These are phyloP conservation scores for Yarrowia galli DNA, from an alignment of 1,139 yeast species.

Conservation along the genomic window DNA sequence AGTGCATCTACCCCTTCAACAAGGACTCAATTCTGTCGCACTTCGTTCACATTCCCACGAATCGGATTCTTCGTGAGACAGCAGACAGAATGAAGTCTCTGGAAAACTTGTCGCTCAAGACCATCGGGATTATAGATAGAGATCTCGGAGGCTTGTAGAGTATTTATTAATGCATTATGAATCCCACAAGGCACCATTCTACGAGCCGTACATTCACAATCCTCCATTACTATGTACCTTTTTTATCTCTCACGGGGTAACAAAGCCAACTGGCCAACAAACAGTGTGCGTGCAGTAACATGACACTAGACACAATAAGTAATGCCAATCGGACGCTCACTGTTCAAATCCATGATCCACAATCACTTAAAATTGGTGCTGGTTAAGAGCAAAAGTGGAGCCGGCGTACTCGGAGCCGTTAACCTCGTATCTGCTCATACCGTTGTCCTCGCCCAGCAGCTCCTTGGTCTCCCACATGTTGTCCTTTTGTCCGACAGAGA, in stretches of 20 bases:
- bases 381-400: constrained; percentile 46
- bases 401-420: constrained; percentile 52
- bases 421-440: constrained; percentile 52
- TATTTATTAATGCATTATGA: background rate
- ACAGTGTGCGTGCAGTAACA: background rate
- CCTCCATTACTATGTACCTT: constrained; percentile 26
- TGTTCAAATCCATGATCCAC: background rate
- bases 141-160: background rate
- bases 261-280: background rate
- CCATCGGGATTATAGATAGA: constrained; percentile 5
- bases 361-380: constrained; percentile 42
- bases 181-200: background rate
- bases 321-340: no score
- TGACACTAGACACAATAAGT: no score
- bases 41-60: constrained; percentile 22
- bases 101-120: background rate
- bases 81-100: constrained; percentile 13
- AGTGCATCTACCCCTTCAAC: constrained; percentile 32
- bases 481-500: constrained; percentile 69
- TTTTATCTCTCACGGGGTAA: constrained; percentile 7
- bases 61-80: constrained; percentile 10
- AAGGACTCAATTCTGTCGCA: background rate
- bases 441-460: constrained; percentile 56
- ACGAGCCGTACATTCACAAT: background rate
- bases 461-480: constrained; percentile 59